A percentile compares a stretch with the other conserved stretches of the same genome.
Evolutionary conservation across 805 yeast genomes (phyloP).

Genomic region (Candida lessepsii): DNA sequence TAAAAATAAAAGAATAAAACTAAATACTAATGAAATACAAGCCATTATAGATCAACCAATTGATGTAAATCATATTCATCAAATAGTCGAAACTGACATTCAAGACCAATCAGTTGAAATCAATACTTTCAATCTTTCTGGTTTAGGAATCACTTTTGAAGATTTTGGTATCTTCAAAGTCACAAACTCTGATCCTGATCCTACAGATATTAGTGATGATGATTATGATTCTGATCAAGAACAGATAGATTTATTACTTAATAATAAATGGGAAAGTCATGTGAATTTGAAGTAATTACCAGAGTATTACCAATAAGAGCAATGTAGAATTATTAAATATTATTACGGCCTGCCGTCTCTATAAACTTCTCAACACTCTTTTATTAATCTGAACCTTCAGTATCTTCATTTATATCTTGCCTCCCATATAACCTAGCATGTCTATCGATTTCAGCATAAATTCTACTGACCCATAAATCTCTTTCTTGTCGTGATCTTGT

Average conservation of each 20-base stretch:
- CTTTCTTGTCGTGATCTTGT: constrained; percentile 79
- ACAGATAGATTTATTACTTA: constrained; percentile 10
- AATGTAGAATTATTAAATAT: neutral
- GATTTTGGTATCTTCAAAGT: constrained; percentile 2
- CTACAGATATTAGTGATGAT: constrained; percentile 14
- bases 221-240: constrained; percentile 27
- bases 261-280: constrained; percentile 12
- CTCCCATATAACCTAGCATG: constrained; percentile 20
- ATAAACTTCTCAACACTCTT: neutral
- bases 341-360: neutral
- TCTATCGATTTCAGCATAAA: constrained; percentile 47
- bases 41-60: no score
- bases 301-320: no score
- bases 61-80: no score
- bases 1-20: no score
- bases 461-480: constrained; percentile 71
- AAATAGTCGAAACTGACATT: no score
- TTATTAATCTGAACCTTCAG: no score
- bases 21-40: no score
- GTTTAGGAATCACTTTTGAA: constrained; percentile 1
- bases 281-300: constrained; percentile 5
- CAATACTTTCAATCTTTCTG: neutral
- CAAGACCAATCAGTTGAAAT: no score
- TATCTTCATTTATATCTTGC: no score
- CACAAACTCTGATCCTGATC: neutral